Percentiles rank a stretch among this genome's conserved stretches.
phyloP scores from a whole-genome alignment of 1,284 basidiomycete genomes.

The Tausonia pullulans region DNA sequence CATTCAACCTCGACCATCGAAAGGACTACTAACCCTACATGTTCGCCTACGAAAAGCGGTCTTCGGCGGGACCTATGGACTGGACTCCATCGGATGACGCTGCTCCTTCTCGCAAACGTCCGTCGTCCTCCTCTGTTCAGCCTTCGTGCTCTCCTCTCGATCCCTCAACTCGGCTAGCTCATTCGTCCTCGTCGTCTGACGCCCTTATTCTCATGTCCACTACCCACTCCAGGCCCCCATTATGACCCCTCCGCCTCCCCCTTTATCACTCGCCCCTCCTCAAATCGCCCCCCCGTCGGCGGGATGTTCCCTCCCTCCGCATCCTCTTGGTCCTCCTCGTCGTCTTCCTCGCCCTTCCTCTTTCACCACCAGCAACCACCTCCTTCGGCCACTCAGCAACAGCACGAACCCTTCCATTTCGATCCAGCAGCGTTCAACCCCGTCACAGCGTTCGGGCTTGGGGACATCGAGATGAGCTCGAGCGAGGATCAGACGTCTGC shows the following conservation, averaged over 20 bases:
- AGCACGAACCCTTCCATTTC: not conserved
- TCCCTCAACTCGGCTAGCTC: not conserved
- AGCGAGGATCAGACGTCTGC: constrained; percentile 1
- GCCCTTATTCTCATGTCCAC: not conserved
- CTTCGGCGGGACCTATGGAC: not conserved
- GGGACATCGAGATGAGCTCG: not conserved
- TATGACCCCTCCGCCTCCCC: not conserved
- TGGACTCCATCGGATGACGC: not conserved
- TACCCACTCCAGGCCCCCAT: not conserved
- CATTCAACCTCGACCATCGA: too few species aligned
- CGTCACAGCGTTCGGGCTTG: not conserved
- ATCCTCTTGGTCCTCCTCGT: not conserved
- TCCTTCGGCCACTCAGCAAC: not conserved
- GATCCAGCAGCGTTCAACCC: not conserved
- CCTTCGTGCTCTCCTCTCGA: not conserved
- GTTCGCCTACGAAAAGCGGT: not conserved
- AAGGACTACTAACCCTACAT: too few species aligned
- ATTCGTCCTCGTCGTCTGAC: not conserved
- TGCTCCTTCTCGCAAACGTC: not conserved
- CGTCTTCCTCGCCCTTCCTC: not conserved
- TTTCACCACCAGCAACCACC: not conserved
- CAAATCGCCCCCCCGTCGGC: not conserved
- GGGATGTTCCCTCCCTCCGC: not conserved
- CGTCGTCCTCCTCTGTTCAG: not conserved
- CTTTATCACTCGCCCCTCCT: not conserved